phyloP scores from a whole-genome alignment of 1,284 basidiomycete species.

The Somion occarium region DNA sequence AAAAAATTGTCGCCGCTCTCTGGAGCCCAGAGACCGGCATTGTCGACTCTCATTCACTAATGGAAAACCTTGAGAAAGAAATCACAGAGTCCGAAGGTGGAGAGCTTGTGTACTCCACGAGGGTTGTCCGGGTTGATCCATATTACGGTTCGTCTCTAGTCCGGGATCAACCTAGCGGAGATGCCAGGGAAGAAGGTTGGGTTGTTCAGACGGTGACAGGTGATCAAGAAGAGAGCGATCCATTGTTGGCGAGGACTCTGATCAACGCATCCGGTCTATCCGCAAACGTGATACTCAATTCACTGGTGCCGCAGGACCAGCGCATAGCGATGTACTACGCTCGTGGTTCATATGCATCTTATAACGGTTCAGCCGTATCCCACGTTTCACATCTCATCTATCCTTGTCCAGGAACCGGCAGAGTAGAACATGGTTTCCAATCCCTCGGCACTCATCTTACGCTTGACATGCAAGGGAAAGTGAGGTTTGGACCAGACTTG shows the following conservation, averaged over 20 bases:
- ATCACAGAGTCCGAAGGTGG: conserved; percentile 69
- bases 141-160: conserved; percentile 21
- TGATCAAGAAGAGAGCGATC: conserved; percentile 48
- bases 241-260: conserved; percentile 79
- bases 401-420: conserved; percentile 70
- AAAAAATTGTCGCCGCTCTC: conserved; percentile 68
- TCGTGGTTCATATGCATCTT: conserved; percentile 84
- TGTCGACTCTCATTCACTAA: conserved; percentile 80
- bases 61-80: conserved; percentile 78
- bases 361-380: conserved; percentile 70
- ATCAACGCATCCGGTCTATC: conserved; percentile 90
- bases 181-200: conserved; percentile 48
- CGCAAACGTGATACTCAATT: conserved; percentile 66
- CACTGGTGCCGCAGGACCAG: conserved; percentile 51
- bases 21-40: conserved; percentile 90
- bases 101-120: conserved; percentile 78
- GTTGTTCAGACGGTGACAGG: conserved; percentile 63
- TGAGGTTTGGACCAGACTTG: conserved; percentile 92
- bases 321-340: conserved; percentile 72
- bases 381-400: conserved; percentile 80
- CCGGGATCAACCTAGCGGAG: conserved; percentile 19
- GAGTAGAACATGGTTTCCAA: conserved; percentile 59
- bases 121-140: conserved; percentile 86
- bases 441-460: conserved; percentile 91
- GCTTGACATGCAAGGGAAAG: conserved; percentile 81